phyloP scores from a whole-genome alignment of 139 green algal species.

The Coelastrella sp. region DNA sequence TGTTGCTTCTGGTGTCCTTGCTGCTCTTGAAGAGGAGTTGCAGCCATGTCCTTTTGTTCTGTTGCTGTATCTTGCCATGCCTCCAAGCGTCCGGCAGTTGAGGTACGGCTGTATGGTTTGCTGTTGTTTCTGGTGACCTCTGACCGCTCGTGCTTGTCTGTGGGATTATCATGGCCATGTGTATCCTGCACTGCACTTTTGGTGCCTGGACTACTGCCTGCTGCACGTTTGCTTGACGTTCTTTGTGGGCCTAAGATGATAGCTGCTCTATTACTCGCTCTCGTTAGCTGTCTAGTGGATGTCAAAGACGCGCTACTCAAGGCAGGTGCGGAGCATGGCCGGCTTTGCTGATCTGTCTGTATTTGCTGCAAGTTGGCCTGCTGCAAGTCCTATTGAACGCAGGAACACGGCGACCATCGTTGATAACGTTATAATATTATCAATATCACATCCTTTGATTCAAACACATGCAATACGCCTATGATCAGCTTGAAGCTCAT shows the following conservation, averaged over 20 bases:
- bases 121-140: neutral
- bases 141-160: neutral
- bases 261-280: slow-evolving; percentile 21
- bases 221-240: slow-evolving; percentile 1
- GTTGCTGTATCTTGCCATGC: neutral
- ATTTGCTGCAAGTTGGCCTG: neutral
- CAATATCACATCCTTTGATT: too few relatives aligned
- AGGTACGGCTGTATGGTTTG: neutral
- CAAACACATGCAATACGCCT: too few relatives aligned
- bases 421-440: neutral
- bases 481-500: too few relatives aligned
- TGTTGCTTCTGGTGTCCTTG: neutral
- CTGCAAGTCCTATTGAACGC: neutral
- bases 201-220: neutral
- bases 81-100: neutral
- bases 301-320: neutral
- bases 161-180: neutral
- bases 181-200: neutral
- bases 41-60: neutral
- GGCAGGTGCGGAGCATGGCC: neutral
- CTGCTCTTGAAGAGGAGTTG: neutral
- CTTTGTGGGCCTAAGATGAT: slow-evolving; percentile 10
- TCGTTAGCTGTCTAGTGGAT: slow-evolving; percentile 9
- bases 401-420: neutral
- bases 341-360: neutral